Conservation (phyloP, 345 rosid genomes). For the Sonneratia alba region DNA sequence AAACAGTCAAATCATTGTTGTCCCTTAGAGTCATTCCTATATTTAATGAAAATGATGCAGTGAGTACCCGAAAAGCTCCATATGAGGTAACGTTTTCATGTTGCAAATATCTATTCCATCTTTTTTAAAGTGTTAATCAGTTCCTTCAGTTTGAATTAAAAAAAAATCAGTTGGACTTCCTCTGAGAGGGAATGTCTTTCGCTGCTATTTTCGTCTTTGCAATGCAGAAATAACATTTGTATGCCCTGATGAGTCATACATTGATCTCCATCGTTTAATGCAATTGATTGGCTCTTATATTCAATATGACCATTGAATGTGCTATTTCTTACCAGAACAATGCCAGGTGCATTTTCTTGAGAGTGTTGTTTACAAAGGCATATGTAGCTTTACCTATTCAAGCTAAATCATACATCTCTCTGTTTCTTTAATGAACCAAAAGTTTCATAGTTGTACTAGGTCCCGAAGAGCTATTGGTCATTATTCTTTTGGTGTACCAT, state of each 20-base stretch:
- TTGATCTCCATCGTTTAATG: neutral
- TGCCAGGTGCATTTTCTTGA: neutral
- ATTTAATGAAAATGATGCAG: conserved; percentile 96
- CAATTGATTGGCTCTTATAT: neutral
- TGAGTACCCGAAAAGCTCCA: conserved; percentile 96
- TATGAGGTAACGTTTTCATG: conserved; percentile 52
- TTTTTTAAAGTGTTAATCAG: neutral
- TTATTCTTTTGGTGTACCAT: neutral
- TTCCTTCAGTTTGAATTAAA: neutral
- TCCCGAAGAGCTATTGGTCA: neutral
- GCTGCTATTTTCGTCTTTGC: too few species aligned
- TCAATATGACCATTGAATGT: neutral
- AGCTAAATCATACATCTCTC: too few species aligned
- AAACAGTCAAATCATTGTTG: conserved; percentile 63
- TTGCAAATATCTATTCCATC: neutral
- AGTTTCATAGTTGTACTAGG: too few species aligned
- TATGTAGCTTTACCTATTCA: too few species aligned
- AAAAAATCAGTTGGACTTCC: neutral
- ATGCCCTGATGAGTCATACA: too few species aligned
- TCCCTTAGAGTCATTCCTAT: conserved; percentile 72
- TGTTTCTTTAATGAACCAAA: too few species aligned
- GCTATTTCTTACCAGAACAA: neutral
- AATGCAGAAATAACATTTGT: too few species aligned
- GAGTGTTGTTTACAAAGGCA: neutral
- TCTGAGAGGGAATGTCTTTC: too few species aligned